Evolutionary conservation across 768 basidiomycete genomes (phyloP).

Genomic region (Suillus bovinus): DNA sequence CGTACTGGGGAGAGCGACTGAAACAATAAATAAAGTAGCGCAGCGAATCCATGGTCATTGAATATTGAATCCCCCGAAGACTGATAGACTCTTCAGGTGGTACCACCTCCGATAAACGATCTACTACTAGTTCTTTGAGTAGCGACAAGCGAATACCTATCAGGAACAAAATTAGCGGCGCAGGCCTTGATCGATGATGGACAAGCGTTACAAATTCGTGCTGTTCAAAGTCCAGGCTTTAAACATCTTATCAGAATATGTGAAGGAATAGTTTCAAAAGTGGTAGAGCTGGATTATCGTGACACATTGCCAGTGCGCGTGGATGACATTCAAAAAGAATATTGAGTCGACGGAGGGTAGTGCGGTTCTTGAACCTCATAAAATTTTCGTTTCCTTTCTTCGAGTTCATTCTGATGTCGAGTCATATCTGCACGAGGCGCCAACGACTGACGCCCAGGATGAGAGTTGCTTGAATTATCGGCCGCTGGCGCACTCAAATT

Average conservation of each 20-base stretch:
- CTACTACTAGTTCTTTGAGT: too few species aligned
- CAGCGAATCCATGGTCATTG: too few species aligned
- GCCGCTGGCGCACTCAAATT: constrained; percentile 89
- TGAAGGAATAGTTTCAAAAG: background rate
- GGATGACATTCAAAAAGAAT: constrained; percentile 2
- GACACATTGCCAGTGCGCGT: background rate
- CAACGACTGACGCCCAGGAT: background rate
- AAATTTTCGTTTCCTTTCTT: constrained; percentile 1
- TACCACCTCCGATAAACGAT: too few species aligned
- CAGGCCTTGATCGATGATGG: background rate
- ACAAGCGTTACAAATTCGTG: background rate
- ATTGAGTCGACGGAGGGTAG: constrained; percentile 10
- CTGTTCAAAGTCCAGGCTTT: background rate
- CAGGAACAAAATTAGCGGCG: background rate
- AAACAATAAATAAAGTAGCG: too few species aligned
- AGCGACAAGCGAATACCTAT: background rate
- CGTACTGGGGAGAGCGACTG: too few species aligned
- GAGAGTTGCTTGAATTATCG: constrained; percentile 41
- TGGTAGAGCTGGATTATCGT: background rate
- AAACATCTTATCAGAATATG: background rate
- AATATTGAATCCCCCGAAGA: too few species aligned
- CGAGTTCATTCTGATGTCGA: constrained; percentile 11
- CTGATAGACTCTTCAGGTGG: too few species aligned
- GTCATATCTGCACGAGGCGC: constrained; percentile 8
- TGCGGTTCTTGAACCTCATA: constrained; percentile 5